Conservation (phyloP, 257 asterid genomes). For the Solanum chiquidenum region DNA sequence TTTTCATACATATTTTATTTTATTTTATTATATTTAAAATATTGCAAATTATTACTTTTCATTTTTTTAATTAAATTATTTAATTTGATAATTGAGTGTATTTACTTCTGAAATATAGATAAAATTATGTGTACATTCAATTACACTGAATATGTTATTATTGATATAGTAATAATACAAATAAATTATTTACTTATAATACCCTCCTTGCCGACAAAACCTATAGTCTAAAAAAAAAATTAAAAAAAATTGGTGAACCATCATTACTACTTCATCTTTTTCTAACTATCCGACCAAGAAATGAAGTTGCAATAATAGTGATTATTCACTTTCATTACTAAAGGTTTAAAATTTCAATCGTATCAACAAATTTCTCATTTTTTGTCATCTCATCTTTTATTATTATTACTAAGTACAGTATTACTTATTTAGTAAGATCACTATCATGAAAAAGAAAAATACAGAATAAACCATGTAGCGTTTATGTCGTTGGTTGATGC, state of each 20-base stretch:
- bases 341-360: neutral
- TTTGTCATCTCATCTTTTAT: neutral
- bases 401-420: neutral
- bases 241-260: neutral
- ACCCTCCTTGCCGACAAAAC: neutral
- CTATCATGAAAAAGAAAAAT: neutral
- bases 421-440: neutral
- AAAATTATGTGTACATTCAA: neutral
- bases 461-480: neutral
- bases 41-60: neutral
- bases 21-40: neutral
- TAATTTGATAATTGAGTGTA: neutral
- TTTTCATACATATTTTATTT: neutral
- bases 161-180: neutral
- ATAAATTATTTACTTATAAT: neutral
- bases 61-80: neutral
- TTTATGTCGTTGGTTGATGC: neutral
- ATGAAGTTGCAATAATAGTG: neutral
- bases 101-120: no score
- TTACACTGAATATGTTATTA: neutral
- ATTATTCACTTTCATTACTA: neutral
- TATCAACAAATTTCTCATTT: neutral
- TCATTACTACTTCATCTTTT: neutral
- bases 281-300: neutral
- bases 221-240: neutral